phyloP scores from a whole-genome alignment of 352 stramenopile genomes.

The Globisporangium mamillatum region DNA sequence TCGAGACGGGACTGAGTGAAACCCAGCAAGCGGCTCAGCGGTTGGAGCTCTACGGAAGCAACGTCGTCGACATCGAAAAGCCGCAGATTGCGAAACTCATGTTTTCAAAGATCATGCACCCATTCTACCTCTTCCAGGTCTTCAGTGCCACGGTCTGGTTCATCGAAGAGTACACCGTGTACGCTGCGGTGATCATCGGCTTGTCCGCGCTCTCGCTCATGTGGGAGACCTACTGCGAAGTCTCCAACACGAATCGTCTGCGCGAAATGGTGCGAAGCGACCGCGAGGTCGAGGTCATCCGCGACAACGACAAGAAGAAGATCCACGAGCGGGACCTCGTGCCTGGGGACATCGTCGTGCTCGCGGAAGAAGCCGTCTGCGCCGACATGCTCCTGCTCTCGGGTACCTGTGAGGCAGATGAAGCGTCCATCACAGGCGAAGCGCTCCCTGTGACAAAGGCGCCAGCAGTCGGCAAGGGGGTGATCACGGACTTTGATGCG shows the following conservation, averaged over 20 bases:
- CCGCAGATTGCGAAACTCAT: constrained; percentile 35
- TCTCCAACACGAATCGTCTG: constrained; percentile 61
- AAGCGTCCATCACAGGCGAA: constrained; percentile 73
- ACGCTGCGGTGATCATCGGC: constrained; percentile 55
- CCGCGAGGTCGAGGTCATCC: constrained; percentile 30
- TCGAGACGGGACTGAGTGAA: constrained; percentile 2
- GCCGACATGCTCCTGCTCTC: constrained; percentile 57
- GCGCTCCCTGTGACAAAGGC: constrained; percentile 71
- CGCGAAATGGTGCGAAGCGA: constrained; percentile 48
- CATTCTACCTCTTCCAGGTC: constrained; percentile 79
- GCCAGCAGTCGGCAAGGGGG: constrained; percentile 13
- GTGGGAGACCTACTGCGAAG: constrained; percentile 65
- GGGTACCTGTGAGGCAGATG: constrained; percentile 61
- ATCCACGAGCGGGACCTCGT: constrained; percentile 57
- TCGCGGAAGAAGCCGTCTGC: constrained; percentile 53
- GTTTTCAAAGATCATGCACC: constrained; percentile 64
- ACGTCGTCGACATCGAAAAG: constrained; percentile 41
- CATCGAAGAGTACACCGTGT: constrained; percentile 55
- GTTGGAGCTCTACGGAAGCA: constrained; percentile 36
- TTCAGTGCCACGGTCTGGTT: constrained; percentile 65
- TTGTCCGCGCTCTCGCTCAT: constrained; percentile 58
- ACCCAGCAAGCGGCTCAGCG: constrained; percentile 25
- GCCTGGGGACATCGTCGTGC: constrained; percentile 61
- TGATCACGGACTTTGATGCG: constrained; percentile 27
- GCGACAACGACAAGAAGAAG: constrained; percentile 38